These are phyloP conservation scores for Vigna reflexopilosa DNA, from an alignment of 306 rosid species.

Conservation along the genomic window DNA sequence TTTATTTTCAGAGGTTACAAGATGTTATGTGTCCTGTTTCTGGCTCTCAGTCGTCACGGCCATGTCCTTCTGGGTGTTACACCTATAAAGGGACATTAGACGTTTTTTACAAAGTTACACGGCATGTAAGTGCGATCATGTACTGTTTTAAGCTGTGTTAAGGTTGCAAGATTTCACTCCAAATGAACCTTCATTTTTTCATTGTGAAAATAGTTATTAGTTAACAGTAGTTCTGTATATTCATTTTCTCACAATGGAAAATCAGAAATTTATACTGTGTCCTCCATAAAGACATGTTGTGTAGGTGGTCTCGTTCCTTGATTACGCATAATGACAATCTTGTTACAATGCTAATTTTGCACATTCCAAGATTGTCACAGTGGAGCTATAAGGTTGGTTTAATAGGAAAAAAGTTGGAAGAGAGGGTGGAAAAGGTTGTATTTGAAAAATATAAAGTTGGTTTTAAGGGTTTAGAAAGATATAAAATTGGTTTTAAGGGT, in stretches of 20 bases:
- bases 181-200: neutral
- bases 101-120: slow-evolving; percentile 74
- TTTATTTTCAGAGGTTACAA: slow-evolving; percentile 55
- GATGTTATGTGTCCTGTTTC: slow-evolving; percentile 55
- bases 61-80: slow-evolving; percentile 57
- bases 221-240: neutral
- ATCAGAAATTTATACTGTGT: neutral
- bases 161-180: neutral
- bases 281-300: neutral
- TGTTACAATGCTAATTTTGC: neutral
- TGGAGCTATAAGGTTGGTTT: too few relatives aligned
- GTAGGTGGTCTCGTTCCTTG: neutral
- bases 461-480: too few relatives aligned
- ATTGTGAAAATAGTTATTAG: neutral
- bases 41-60: slow-evolving; percentile 42
- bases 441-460: too few relatives aligned
- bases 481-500: too few relatives aligned
- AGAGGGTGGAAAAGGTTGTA: too few relatives aligned
- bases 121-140: slow-evolving; percentile 60
- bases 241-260: neutral
- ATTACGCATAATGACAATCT: too few relatives aligned
- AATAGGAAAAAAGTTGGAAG: too few relatives aligned
- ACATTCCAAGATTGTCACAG: neutral
- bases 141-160: neutral
- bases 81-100: slow-evolving; percentile 83